These are phyloP conservation scores for Gaertneriomyces sp. DNA, from an alignment of 192 early-diverging fungal genomes.

Conservation along the genomic window DNA sequence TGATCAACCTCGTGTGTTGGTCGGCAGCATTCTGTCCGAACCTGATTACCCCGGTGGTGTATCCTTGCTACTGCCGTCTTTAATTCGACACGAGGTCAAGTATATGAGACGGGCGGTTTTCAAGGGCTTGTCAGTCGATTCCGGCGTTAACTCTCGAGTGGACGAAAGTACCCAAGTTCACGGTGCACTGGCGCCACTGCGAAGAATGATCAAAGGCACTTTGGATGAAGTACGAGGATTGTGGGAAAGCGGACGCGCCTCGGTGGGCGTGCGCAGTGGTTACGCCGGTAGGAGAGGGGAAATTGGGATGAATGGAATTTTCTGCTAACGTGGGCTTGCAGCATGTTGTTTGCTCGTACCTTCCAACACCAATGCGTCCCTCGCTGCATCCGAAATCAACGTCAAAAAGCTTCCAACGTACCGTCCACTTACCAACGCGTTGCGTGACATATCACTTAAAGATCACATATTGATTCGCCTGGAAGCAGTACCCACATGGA, in stretches of 20 bases:
- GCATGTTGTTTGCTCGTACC: neutral
- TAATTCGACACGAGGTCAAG: conserved; percentile 30
- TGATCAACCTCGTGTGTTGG: conserved; percentile 14
- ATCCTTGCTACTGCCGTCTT: conserved; percentile 3
- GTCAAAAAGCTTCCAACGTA: conserved; percentile 14
- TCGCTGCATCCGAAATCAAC: neutral
- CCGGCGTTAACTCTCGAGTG: neutral
- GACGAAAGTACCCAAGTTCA: neutral
- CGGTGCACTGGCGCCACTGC: neutral
- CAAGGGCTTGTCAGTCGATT: conserved; percentile 21
- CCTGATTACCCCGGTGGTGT: neutral
- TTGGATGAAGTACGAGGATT: neutral
- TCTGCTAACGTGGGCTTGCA: neutral
- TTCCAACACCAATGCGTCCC: no score
- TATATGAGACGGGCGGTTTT: conserved; percentile 30
- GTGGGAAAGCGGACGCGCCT: conserved; percentile 25
- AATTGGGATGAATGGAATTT: no score
- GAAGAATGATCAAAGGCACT: conserved; percentile 7
- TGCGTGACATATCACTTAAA: conserved; percentile 19
- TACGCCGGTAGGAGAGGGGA: conserved; percentile 9
- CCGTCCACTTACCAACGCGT: conserved; percentile 12
- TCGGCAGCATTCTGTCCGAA: conserved; percentile 3
- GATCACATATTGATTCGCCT: conserved; percentile 18
- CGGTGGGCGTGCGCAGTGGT: conserved; percentile 18
- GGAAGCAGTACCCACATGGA: conserved; percentile 16